These are phyloP conservation scores for Arthrobotrys musiformis DNA, from an alignment of 2,329 filamentous ascomycete species.

Conservation along the genomic window DNA sequence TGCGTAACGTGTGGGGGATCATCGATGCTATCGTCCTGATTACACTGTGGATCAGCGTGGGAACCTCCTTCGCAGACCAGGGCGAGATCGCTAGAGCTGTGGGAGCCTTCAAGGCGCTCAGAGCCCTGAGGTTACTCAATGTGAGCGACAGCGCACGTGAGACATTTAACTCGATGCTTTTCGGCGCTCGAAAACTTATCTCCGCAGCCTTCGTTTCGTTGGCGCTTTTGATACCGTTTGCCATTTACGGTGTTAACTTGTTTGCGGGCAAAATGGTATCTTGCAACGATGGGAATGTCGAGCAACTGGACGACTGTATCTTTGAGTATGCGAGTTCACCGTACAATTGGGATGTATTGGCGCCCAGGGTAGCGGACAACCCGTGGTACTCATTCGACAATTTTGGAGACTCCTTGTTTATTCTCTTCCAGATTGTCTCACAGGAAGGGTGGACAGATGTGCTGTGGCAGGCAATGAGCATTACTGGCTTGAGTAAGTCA, in stretches of 20 bases:
- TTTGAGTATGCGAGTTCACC: constrained; percentile 82
- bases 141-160: constrained; percentile 95
- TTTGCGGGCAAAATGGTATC: constrained; percentile 82
- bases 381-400: constrained; percentile 92
- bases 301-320: constrained; percentile 77
- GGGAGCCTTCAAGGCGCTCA: constrained; percentile 94
- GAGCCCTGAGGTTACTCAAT: constrained; percentile 89
- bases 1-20: constrained; percentile 94
- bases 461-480: constrained; percentile 83
- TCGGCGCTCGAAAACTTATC: constrained; percentile 92
- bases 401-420: constrained; percentile 92
- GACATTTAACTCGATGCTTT: constrained; percentile 94
- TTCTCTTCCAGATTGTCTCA: constrained; percentile 97
- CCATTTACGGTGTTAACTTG: constrained; percentile 92
- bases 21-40: constrained; percentile 92
- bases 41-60: constrained; percentile 94
- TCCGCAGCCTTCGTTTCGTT: constrained; percentile 93
- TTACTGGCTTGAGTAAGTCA: constrained; percentile 73
- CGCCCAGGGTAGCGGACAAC: constrained; percentile 83
- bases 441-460: constrained; percentile 98
- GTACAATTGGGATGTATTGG: constrained; percentile 84
- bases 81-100: constrained; percentile 88
- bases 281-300: constrained; percentile 79
- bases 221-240: constrained; percentile 93
- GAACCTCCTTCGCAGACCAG: constrained; percentile 81